Conservation (phyloP, 352 stramenopile genomes). For the Phytophthora foliorum region DNA sequence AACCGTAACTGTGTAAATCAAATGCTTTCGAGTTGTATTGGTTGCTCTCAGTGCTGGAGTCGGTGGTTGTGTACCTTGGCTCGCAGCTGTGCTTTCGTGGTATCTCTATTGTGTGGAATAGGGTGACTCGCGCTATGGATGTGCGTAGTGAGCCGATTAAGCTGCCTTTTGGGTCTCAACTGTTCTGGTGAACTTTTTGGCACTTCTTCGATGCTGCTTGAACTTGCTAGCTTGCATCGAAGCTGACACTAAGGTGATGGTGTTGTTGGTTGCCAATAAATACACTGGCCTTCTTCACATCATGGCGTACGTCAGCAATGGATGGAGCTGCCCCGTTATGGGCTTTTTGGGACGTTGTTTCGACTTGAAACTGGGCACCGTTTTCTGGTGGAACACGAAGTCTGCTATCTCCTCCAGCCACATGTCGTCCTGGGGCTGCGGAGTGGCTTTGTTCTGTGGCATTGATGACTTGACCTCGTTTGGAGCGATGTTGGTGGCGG, state of each 20-base stretch:
- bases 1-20: background rate
- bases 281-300: slow-evolving; percentile 5
- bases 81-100: background rate
- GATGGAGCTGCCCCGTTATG: slow-evolving; percentile 7
- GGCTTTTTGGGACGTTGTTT: slow-evolving; percentile 8
- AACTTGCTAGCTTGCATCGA: background rate
- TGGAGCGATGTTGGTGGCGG: background rate
- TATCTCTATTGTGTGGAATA: background rate
- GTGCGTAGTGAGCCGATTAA: too few relatives aligned
- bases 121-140: background rate
- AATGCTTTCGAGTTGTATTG: background rate
- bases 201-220: background rate
- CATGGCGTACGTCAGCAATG: slow-evolving; percentile 9
- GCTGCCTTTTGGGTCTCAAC: background rate
- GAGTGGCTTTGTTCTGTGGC: background rate
- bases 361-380: slow-evolving; percentile 9
- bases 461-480: background rate
- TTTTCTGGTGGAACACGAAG: slow-evolving; percentile 31
- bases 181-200: background rate
- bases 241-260: background rate
- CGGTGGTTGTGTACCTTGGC: background rate
- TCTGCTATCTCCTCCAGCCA: slow-evolving; percentile 36
- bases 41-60: background rate
- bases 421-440: slow-evolving; percentile 20
- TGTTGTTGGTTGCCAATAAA: background rate